These are phyloP conservation scores for Larix kaempferi DNA, from an alignment of 75 land plant species.

Conservation along the genomic window DNA sequence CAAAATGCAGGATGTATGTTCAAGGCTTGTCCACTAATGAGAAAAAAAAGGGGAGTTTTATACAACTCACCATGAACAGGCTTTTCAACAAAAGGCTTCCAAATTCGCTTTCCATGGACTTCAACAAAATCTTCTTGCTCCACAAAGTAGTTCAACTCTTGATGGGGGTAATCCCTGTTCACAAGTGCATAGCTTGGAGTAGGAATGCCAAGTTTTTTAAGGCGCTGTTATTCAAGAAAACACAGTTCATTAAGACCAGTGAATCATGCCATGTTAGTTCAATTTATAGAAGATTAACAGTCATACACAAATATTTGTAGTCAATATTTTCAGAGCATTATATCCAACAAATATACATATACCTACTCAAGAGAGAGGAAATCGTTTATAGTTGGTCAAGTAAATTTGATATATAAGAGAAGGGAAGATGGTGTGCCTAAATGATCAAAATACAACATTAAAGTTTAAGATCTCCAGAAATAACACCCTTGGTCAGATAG, in stretches of 20 bases:
- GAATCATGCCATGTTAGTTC: not conserved
- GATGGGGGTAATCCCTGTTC: slow-evolving; percentile 72
- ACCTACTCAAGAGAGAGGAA: no score
- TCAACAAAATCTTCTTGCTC: slow-evolving; percentile 99
- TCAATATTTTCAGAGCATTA: not conserved
- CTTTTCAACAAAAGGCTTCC: slow-evolving; percentile 99
- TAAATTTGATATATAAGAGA: not conserved
- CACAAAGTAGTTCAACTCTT: slow-evolving; percentile 90
- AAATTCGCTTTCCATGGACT: slow-evolving; percentile 83
- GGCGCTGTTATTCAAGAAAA: slow-evolving; percentile 38
- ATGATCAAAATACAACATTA: not conserved
- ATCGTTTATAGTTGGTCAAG: not conserved
- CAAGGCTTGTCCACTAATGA: not conserved
- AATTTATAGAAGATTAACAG: no score
- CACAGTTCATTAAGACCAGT: not conserved
- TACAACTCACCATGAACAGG: slow-evolving; percentile 80
- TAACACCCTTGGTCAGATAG: not conserved
- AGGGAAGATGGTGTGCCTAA: not conserved
- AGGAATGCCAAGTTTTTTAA: slow-evolving; percentile 85
- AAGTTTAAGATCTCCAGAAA: not conserved
- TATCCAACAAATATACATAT: no score
- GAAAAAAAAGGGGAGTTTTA: not conserved
- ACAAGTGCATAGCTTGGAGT: slow-evolving; percentile 94
- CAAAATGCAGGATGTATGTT: not conserved
- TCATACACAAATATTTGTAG: not conserved